These are phyloP conservation scores for Paramecium sexaurelia DNA, from an alignment of 73 alveolate species.

Conservation along the genomic window DNA sequence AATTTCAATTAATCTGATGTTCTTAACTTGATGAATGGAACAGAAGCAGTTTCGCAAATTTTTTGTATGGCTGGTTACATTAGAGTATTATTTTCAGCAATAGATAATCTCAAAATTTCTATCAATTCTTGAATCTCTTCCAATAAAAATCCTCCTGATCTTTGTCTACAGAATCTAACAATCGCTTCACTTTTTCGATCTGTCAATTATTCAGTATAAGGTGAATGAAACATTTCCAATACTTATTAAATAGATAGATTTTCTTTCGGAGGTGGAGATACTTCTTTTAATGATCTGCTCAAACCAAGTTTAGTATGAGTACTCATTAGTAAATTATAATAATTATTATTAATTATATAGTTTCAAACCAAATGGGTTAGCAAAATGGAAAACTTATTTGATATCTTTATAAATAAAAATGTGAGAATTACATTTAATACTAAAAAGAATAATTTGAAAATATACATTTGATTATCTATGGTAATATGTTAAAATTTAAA, in stretches of 20 bases:
- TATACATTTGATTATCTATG: too few species aligned
- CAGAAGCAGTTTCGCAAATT: slow-evolving; percentile 66
- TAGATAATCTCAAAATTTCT: slow-evolving; percentile 50
- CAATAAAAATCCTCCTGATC: slow-evolving; percentile 60
- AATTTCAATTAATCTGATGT: slow-evolving; percentile 64
- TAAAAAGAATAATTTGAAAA: too few species aligned
- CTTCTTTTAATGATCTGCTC: slow-evolving; percentile 6
- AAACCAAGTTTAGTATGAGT: background rate
- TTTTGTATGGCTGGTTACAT: slow-evolving; percentile 67
- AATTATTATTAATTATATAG: background rate
- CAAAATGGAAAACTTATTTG: too few species aligned
- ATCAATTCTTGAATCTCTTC: slow-evolving; percentile 58
- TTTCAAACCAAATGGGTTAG: too few species aligned
- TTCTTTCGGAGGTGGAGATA: background rate
- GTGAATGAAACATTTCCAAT: slow-evolving; percentile 63
- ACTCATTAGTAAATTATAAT: background rate
- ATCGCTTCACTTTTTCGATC: slow-evolving; percentile 64
- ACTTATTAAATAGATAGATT: slow-evolving; percentile 41
- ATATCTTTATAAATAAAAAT: too few species aligned
- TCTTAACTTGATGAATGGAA: slow-evolving; percentile 60
- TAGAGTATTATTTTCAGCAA: slow-evolving; percentile 52
- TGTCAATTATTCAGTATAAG: slow-evolving; percentile 51
- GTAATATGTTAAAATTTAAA: background rate
- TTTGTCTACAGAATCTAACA: slow-evolving; percentile 63
- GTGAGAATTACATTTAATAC: too few species aligned